A percentile compares a stretch with the other conserved stretches of the same genome.
Evolutionary conservation across 257 asterid species (phyloP).

Genomic region (Echites panduratus): DNA sequence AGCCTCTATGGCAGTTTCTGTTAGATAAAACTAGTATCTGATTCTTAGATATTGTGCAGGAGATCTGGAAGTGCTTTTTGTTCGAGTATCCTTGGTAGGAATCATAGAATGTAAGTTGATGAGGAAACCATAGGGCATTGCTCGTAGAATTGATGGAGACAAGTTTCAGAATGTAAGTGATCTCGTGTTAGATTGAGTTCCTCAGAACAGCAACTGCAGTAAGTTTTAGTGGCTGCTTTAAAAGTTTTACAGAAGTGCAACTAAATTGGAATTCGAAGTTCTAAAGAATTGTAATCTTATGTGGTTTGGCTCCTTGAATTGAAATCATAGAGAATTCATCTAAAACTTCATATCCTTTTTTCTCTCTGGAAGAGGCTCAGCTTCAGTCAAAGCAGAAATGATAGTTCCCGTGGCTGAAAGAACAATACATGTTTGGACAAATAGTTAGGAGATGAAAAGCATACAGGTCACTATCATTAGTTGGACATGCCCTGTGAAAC

Average conservation of each 20-base stretch:
- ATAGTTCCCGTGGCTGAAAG: neutral
- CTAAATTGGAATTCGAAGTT: neutral
- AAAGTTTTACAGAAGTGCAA: neutral
- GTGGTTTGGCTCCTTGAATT: neutral
- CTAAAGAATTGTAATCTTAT: neutral
- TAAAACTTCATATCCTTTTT: neutral
- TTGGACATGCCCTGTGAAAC: neutral
- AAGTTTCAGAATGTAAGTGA: no score
- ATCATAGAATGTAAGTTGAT: neutral
- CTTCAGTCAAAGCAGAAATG: neutral
- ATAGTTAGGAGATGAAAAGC: neutral
- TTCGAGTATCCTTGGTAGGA: no score
- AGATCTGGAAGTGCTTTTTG: neutral
- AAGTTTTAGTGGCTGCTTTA: neutral
- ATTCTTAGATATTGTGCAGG: neutral
- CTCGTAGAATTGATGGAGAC: neutral
- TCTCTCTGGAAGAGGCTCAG: neutral
- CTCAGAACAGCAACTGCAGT: neutral
- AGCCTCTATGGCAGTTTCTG: no score
- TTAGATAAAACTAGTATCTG: neutral
- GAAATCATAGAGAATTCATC: neutral
- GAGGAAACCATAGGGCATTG: neutral
- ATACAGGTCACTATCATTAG: no score
- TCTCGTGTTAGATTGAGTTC: neutral
- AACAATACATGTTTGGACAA: neutral